Conservation (phyloP, 1,284 basidiomycete species). For the Pterula multifida region DNA sequence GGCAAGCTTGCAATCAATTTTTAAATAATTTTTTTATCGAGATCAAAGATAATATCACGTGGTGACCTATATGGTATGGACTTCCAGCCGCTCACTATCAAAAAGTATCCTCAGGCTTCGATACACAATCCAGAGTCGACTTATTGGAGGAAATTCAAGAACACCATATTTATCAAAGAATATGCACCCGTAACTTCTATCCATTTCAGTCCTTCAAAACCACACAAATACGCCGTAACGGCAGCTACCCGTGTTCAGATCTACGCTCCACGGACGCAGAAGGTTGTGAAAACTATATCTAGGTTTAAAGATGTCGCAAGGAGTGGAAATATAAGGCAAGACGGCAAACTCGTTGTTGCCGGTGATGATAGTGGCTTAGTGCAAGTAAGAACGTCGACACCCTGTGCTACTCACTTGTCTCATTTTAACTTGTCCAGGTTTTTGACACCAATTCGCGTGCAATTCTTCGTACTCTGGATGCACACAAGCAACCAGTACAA, state of each 20-base stretch:
- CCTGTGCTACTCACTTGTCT: not conserved
- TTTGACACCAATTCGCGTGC: slow-evolving; percentile 95
- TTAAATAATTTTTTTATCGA: slow-evolving; percentile 8
- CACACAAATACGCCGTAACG: slow-evolving; percentile 91
- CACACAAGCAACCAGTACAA: slow-evolving; percentile 93
- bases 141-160: slow-evolving; percentile 73
- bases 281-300: slow-evolving; percentile 91
- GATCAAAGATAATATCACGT: slow-evolving; percentile 13
- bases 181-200: slow-evolving; percentile 89
- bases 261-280: slow-evolving; percentile 91
- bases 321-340: slow-evolving; percentile 76
- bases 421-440: slow-evolving; percentile 35
- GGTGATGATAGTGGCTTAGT: slow-evolving; percentile 92
- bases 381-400: slow-evolving; percentile 41
- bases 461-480: slow-evolving; percentile 84
- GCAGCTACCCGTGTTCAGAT: slow-evolving; percentile 91
- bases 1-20: slow-evolving; percentile 11
- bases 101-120: slow-evolving; percentile 43
- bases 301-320: slow-evolving; percentile 95
- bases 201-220: slow-evolving; percentile 77
- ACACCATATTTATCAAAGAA: slow-evolving; percentile 88
- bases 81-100: slow-evolving; percentile 65
- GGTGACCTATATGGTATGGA: slow-evolving; percentile 38
- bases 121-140: slow-evolving; percentile 62
- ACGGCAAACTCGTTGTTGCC: slow-evolving; percentile 92